Base-by-base conservation (phyloP, 352 stramenopile species). In the Detonula confervacea region DNA sequence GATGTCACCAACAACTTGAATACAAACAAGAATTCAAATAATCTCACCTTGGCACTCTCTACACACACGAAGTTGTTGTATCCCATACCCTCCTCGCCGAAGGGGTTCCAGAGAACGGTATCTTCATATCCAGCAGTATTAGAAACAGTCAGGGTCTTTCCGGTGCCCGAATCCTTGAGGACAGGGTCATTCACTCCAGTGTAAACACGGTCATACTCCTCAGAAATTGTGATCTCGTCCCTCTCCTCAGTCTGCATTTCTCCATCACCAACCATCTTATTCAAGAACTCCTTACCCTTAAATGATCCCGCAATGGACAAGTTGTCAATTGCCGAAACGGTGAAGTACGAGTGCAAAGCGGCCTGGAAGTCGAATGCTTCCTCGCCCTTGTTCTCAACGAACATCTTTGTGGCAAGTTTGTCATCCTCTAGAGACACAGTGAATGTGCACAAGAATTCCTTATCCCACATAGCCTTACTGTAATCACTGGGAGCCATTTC, bases 61-160 rank as follows among this genome's bases (percentile, higher is more conserved):
- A 94, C 91, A 68, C 91, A 95, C 18, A 95, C 89, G 75, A 95
- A 95, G 62, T 92, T 90, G 66, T 95, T 92, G 83, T 86, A 95
- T 51, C 91, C 91, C 91, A 95, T 95, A 59, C 81, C 89, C 66
- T 94, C 91, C 49, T 93, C 81, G 33, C 91, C 91, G 37, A 87
- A 95, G 29, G 91, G 91, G 63, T 89, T 93, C 91, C 91, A 95
- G 9, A 95, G 25, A 24, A 95, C 91, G 30, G 88, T 94, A 65
- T 95, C 91, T 70, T 92, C 87, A 72, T 83, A 95, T 68, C 91
- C 91, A 25, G 73, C 78, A 59, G 78, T 88, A 72, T 93, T 94
- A 9, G 87, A 35, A 27, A 95, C 81, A 52, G 83, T 81, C 47
- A 94, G 74, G 12, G 22, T 80, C 66, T 94, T 94, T 67, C 86